Conservation (phyloP, 2,329 filamentous ascomycete species). For the Fusarium sp. region DNA sequence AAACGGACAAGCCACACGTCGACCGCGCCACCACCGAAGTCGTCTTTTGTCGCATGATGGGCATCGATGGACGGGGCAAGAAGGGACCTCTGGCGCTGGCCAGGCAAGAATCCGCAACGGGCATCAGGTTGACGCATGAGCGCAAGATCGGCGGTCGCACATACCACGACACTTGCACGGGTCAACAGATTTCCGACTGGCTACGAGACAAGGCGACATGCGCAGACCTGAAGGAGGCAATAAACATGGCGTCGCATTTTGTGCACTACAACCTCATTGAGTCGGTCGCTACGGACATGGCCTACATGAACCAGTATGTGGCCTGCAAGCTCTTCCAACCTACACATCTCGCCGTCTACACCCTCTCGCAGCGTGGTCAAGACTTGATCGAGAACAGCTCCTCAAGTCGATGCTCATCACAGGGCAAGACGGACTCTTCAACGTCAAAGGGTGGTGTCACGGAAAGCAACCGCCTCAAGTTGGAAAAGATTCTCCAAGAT, state of each 20-base stretch:
- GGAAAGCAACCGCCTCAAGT: constrained; percentile 93
- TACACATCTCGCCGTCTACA: constrained; percentile 87
- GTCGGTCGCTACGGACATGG: constrained; percentile 74
- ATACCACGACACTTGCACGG: constrained; percentile 87
- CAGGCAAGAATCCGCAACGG: constrained; percentile 19
- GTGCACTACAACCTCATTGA: constrained; percentile 87
- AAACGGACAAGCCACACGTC: constrained; percentile 87
- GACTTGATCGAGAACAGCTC: constrained; percentile 67
- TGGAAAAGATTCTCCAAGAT: constrained; percentile 92
- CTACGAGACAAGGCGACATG: constrained; percentile 96
- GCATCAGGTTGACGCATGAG: constrained; percentile 86
- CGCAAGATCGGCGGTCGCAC: constrained; percentile 82
- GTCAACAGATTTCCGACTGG: constrained; percentile 91
- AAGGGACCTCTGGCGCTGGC: constrained; percentile 74
- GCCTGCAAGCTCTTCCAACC: constrained; percentile 79
- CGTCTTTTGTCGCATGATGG: constrained; percentile 91
- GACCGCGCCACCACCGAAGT: constrained; percentile 92
- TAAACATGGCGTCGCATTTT: constrained; percentile 85
- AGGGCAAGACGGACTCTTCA: constrained; percentile 63
- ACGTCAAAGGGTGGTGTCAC: constrained; percentile 67
- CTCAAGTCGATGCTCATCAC: constrained; percentile 68
- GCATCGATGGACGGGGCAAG: constrained; percentile 82
- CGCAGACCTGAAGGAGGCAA: constrained; percentile 87
- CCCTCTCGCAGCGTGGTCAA: constrained; percentile 84
- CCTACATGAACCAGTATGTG: constrained; percentile 72